A percentile compares a stretch with the other conserved stretches of the same genome.
Evolutionary conservation across 192 early-diverging fungal species (phyloP).

Genomic region (Pilobolus umbonatus): DNA sequence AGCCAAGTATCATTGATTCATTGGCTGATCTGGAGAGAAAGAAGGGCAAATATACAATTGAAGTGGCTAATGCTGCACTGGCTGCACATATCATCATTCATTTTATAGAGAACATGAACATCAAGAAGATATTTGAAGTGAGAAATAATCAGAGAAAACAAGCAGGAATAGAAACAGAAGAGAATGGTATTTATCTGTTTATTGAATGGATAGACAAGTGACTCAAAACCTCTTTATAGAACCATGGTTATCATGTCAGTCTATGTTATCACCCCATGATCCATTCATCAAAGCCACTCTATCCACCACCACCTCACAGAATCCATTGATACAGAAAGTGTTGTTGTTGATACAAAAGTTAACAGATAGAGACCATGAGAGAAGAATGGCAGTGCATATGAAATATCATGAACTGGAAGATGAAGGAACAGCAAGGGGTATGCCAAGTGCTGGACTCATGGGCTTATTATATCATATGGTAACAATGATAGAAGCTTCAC

Average conservation of each 20-base stretch:
- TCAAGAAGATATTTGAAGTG: constrained; percentile 23
- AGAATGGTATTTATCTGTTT: neutral
- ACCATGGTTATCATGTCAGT: constrained; percentile 21
- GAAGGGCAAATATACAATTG: neutral
- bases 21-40: neutral
- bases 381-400: constrained; percentile 32
- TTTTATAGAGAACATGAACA: constrained; percentile 24
- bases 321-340: constrained; percentile 22
- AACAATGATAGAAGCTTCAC: too few relatives aligned
- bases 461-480: constrained; percentile 35
- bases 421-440: constrained; percentile 38
- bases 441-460: constrained; percentile 39
- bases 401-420: constrained; percentile 39
- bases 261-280: constrained; percentile 3
- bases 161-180: neutral
- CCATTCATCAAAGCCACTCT: constrained; percentile 5
- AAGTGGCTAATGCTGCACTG: constrained; percentile 7
- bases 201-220: neutral
- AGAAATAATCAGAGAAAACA: constrained; percentile 12
- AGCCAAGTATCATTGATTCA: neutral
- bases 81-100: constrained; percentile 21
- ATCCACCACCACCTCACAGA: constrained; percentile 5
- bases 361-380: constrained; percentile 24
- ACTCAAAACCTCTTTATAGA: neutral
- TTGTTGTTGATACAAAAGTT: constrained; percentile 23